Evolutionary conservation across 1,284 basidiomycete species (phyloP).

Genomic region (Tylopilus sp.): DNA sequence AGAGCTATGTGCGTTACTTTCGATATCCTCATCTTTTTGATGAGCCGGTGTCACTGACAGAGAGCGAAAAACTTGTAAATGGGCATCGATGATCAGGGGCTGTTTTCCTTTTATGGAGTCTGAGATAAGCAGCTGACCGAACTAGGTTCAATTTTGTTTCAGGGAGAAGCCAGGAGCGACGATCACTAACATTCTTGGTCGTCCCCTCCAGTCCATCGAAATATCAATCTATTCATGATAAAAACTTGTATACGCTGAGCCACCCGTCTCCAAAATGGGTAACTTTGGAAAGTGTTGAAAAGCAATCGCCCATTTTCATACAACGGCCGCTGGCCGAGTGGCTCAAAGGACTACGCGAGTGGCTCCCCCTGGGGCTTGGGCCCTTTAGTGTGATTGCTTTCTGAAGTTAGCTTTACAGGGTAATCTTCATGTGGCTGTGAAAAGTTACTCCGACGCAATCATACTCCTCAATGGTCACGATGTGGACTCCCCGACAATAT

Average conservation of each 20-base stretch:
- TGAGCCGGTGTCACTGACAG: too few relatives aligned
- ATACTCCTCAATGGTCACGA: conserved; percentile 9
- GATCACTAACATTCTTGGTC: conserved; percentile 2
- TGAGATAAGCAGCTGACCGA: not conserved
- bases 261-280: conserved; percentile 18
- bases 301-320: conserved; percentile 22
- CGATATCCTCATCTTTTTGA: too few relatives aligned
- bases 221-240: not conserved
- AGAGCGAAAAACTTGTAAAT: too few relatives aligned
- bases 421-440: conserved; percentile 23
- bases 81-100: not conserved
- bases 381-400: conserved; percentile 21
- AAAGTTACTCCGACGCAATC: conserved; percentile 26
- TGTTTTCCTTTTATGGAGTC: not conserved
- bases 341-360: conserved; percentile 23
- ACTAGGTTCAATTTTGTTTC: conserved; percentile 7
- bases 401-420: conserved; percentile 14
- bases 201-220: not conserved
- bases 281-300: conserved; percentile 23
- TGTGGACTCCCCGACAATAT: conserved; percentile 5
- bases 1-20: too few relatives aligned
- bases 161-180: not conserved
- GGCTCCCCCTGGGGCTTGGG: conserved; percentile 14
- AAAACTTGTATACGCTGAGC: conserved; percentile 16
- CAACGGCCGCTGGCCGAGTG: conserved; percentile 17